Base-by-base conservation (phyloP, 2,329 filamentous ascomycete species). In the Pseudocercospora fuligena region DNA sequence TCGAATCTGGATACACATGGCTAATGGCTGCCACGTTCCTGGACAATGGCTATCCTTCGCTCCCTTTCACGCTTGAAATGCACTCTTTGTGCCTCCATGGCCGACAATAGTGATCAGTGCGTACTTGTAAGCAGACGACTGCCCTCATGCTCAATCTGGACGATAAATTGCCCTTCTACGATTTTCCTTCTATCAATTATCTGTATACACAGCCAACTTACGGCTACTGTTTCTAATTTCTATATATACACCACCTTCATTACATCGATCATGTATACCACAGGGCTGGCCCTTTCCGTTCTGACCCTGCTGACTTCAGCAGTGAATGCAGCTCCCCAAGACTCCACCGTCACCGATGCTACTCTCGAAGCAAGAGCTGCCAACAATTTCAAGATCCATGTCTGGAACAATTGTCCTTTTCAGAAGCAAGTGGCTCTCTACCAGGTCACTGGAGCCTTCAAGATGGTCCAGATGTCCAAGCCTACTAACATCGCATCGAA, bases 371-470 rank as follows among this genome's bases (percentile, higher is more conserved):
- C 66, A 19, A 63, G 63, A 43, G 64, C 47, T 65, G 47, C 29
- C 16, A 54, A 74, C 36, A 72, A 69, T 27, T 75, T 75, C 73
- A 70, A 71, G 25, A 60, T 76, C 56, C 66, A 72, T 53, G 67
- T 75, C 63, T 64, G 61, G 47, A 76, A 76, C 70, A 70, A 74
- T 46, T 76, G 74, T 66, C 54, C 63, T 5, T 70, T 61, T 47
- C 59, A 64, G 36, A 75, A 75, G 53, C 57, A 68, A 56, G 66
- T 76, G 66, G 74, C 64, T n/a, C 67, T 76, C 56, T 76, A 75
- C 69, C 66, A 72, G 57, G 67, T 76, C 68, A 70, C 69, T 25
- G 9, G 53, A 59, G 53, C 40, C 58, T 75, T 73, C 65, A 21
- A 67, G 14, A 73, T 76, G 72, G 36, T 70, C 54, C 49, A 73